Evolutionary conservation across 2,329 filamentous ascomycete genomes (phyloP), one percentile per base, ranked within the genome.

Genomic region (Cladophialophora chaetospira): DNA sequence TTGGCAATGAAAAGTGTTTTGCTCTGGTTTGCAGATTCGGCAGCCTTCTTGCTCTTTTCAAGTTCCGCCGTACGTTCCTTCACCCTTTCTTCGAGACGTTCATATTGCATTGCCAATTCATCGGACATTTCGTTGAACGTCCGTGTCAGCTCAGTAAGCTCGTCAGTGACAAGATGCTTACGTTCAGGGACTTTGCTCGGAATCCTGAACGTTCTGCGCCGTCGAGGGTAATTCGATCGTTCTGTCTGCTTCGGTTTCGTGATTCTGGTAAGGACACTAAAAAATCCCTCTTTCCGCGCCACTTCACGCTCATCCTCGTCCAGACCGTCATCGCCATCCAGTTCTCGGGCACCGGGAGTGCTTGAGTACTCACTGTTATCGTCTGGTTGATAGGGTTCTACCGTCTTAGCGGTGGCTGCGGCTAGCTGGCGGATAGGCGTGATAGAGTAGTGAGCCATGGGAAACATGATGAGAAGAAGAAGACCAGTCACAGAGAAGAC

Each of bases 1-100:
- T 97, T 97, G 15, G 94, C 94, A 62, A 99, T 95, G 75, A 97
- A 97, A 6, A 97, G 79, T 0, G 94, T 97, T 75, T 99, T 99
- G 79, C 90, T 95, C 73, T 96, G 89, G 66, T 96, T 97, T 3
- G 92, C 92, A n/a, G 89, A 88, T 72, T 96, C 92, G 1, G 92
- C 92, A 1, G 91, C 90, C 74, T 91, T 90, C 71, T 96, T 96
- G 75, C 88, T 95, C 60, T 90, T 84, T 68, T 96, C 91, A 0
- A 97, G 78, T 71, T 97, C 89, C 31, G 83, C 83, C 0, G 92
- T 97, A 53, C 92, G 82, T 70, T 92, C 86, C 5, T 84, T 84
- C 1, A 97, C 92, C 65, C 93, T 87, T 55, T 93, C 86, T 70
- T 97, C 92, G 1, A 97, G 77, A 9, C 84, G 86, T 26, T 86